These are phyloP conservation scores for Russula foetens DNA, from an alignment of 768 basidiomycete species.

Conservation along the genomic window DNA sequence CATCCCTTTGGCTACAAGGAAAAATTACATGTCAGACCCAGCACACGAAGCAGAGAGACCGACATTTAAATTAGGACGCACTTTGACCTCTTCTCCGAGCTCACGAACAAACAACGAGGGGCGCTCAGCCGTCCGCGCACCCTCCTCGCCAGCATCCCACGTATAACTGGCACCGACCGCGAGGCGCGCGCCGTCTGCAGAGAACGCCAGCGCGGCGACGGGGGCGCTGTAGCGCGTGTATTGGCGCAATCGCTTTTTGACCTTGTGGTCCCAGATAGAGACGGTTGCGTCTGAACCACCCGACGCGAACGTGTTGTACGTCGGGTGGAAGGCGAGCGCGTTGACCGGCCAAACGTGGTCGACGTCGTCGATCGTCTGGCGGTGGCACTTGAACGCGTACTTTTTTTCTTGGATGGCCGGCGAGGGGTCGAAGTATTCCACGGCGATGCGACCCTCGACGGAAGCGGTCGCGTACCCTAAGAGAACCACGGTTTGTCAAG, in stretches of 20 bases:
- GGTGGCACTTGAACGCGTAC: slow-evolving; percentile 97
- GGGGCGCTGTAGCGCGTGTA: slow-evolving; percentile 71
- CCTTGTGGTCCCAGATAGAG: slow-evolving; percentile 94
- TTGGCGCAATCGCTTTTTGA: slow-evolving; percentile 91
- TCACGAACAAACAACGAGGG: slow-evolving; percentile 55
- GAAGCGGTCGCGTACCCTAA: slow-evolving; percentile 88
- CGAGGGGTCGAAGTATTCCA: slow-evolving; percentile 90
- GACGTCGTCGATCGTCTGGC: slow-evolving; percentile 80
- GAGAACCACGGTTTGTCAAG: not conserved
- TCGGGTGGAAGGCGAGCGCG: slow-evolving; percentile 87
- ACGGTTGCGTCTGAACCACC: slow-evolving; percentile 92
- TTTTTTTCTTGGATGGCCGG: slow-evolving; percentile 69
- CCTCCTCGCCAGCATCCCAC: slow-evolving; percentile 82
- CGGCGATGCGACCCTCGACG: slow-evolving; percentile 93
- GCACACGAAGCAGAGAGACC: not conserved
- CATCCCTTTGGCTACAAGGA: slow-evolving; percentile 6
- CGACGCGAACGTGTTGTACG: slow-evolving; percentile 92
- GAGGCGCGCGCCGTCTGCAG: slow-evolving; percentile 70
- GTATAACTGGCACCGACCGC: slow-evolving; percentile 85
- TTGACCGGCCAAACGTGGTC: slow-evolving; percentile 98
- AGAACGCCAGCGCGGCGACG: slow-evolving; percentile 77
- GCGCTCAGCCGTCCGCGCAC: slow-evolving; percentile 52
- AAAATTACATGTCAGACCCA: not conserved
- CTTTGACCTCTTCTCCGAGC: slow-evolving; percentile 75
- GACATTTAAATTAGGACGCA: slow-evolving; percentile 28